These are phyloP conservation scores for Ascochyta pisi DNA, from an alignment of 2,329 filamentous ascomycete genomes.

Conservation along the genomic window DNA sequence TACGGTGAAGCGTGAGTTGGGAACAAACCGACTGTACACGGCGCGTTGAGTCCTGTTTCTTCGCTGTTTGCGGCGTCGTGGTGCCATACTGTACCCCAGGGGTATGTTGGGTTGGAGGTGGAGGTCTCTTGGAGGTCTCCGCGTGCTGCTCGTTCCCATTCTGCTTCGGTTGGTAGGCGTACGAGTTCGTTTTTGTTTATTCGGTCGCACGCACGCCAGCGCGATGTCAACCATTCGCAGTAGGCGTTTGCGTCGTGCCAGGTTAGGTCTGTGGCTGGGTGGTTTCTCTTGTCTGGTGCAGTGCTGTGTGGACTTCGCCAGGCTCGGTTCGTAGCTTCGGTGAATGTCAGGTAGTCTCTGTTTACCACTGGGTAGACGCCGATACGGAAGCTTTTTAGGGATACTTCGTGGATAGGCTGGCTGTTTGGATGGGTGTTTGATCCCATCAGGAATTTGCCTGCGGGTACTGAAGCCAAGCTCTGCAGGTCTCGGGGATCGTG, in stretches of 20 bases:
- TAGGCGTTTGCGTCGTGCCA: slow-evolving; percentile 7
- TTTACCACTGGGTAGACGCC: slow-evolving; percentile 6
- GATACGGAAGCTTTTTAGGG: not conserved
- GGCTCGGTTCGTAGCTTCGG: not conserved
- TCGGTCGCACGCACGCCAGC: not conserved
- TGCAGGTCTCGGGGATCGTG: slow-evolving; percentile 1
- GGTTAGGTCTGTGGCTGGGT: not conserved
- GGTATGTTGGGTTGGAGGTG: not conserved
- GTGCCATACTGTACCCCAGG: not conserved
- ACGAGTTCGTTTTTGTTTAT: not conserved
- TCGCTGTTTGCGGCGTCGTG: not conserved
- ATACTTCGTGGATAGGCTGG: slow-evolving; percentile 1
- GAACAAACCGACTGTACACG: not conserved
- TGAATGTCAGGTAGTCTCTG: not conserved
- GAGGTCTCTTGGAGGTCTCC: not conserved
- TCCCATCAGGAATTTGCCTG: slow-evolving; percentile 1
- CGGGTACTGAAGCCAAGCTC: not conserved
- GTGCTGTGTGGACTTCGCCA: not conserved
- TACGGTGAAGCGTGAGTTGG: not conserved
- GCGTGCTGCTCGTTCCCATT: slow-evolving; percentile 8
- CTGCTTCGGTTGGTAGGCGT: slow-evolving; percentile 1
- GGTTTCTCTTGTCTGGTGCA: not conserved
- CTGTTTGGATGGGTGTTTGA: not conserved
- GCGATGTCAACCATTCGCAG: not conserved
- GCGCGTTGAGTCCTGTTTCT: not conserved